Conservation (phyloP, 176 grass and related monocot genomes). For the Aegilops umbellulata region DNA sequence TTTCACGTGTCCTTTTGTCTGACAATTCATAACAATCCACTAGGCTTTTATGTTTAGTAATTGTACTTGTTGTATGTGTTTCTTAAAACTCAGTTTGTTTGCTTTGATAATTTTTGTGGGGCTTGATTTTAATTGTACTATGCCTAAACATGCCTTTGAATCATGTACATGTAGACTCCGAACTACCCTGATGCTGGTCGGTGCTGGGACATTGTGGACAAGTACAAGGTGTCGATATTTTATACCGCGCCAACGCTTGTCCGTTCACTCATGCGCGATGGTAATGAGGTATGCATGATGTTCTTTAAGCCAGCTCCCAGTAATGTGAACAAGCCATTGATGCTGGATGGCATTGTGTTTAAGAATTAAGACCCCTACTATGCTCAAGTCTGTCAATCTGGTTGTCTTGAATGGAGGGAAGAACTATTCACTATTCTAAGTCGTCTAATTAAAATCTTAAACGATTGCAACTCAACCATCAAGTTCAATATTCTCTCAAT, state of each 20-base stretch:
- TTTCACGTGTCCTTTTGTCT: conserved; percentile 16
- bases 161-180: conserved; percentile 55
- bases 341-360: conserved; percentile 13
- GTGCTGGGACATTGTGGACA: conserved; percentile 97
- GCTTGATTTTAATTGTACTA: neutral
- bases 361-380: neutral
- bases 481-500: neutral
- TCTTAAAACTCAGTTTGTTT: neutral
- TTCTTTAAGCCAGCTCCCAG: neutral
- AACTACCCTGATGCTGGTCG: conserved; percentile 89
- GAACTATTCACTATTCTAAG: neutral
- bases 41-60: conserved; percentile 5
- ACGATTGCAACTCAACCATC: neutral
- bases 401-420: neutral
- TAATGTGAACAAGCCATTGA: neutral
- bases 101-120: neutral
- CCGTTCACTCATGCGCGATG: conserved; percentile 89
- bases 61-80: conserved; percentile 8
- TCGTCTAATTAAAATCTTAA: neutral
- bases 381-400: neutral
- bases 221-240: conserved; percentile 93
- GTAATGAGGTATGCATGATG: conserved; percentile 56
- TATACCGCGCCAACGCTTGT: conserved; percentile 94
- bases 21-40: conserved; percentile 2
- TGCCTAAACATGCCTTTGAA: conserved; percentile 35